Conservation (phyloP, 2,329 filamentous ascomycete genomes). For the Didymosphaeria variabile region DNA sequence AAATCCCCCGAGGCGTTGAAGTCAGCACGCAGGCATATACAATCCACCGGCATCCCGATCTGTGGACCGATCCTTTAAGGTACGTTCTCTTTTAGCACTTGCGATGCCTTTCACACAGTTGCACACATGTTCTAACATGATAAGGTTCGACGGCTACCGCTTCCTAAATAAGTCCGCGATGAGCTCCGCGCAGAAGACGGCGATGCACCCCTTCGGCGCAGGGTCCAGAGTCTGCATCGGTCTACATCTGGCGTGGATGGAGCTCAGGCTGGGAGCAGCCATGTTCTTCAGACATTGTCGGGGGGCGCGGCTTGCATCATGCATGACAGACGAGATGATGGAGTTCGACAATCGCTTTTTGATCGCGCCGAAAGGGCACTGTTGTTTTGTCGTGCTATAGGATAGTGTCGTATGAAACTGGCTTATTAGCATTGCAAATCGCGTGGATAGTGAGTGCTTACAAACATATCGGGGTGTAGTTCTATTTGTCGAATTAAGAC, state of each 20-base stretch:
- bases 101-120: no score
- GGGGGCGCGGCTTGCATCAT: slow-evolving; percentile 34
- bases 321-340: slow-evolving; percentile 52
- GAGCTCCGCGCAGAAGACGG: slow-evolving; percentile 53
- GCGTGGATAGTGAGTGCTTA: no score
- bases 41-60: slow-evolving; percentile 44
- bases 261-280: slow-evolving; percentile 62
- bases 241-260: slow-evolving; percentile 70
- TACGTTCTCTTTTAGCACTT: slow-evolving; percentile 19
- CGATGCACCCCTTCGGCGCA: slow-evolving; percentile 74
- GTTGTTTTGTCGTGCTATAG: slow-evolving; percentile 50
- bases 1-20: slow-evolving; percentile 46
- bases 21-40: slow-evolving; percentile 52
- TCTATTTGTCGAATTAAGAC: no score
- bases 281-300: slow-evolving; percentile 61
- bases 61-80: slow-evolving; percentile 30
- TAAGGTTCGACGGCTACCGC: slow-evolving; percentile 43
- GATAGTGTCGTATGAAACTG: background rate
- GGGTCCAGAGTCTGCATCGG: slow-evolving; percentile 75
- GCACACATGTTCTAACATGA: background rate
- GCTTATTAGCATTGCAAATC: no score
- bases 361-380: slow-evolving; percentile 54
- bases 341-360: slow-evolving; percentile 56
- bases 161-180: slow-evolving; percentile 28
- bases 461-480: no score